Evolutionary conservation across 2,329 filamentous ascomycete genomes (phyloP), one percentile per base, ranked within the genome.

Genomic region (Pseudocercospora pini-densiflorae): DNA sequence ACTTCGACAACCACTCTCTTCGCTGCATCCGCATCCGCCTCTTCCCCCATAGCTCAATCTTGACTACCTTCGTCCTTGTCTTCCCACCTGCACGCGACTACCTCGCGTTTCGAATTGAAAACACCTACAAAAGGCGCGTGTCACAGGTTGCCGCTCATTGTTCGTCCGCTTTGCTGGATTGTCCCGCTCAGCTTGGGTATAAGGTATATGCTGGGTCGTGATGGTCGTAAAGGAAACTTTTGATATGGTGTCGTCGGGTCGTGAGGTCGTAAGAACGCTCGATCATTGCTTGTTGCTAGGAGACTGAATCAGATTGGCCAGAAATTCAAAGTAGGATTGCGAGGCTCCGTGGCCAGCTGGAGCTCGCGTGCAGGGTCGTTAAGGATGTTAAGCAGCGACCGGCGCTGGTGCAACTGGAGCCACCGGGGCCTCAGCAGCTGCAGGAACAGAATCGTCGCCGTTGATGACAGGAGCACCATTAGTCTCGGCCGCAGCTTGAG

Each of bases 401-500:
- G 82, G 74, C 31, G 82, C 78, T 67, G 82, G 77, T 66, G 80
- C 78, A 33, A 80, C 75, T 21, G 77, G 74, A 49, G 71, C 78
- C 64, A 79, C 74, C 61, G 77, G 72, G 67, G 82, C 80, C 61
- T 81, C 80, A 66, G 79, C 78, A 47, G 65, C 63, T 19, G 76
- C 74, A 59, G 72, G 68, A 62, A 74, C 73, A 53, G 73, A 70
- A 45, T 75, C 63, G 47, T 77, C 74, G 59, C 74, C 69, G 19
- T 79, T 76, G 19, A 70, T 65, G 14, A 61, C 66, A 36, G 76
- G 73, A 64, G 71, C 73, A 61, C 76, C 75, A 64, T 76, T 77
- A 61, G 76, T 63, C 43, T 77, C 74, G 55, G 73, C 68, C 16
- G 72, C 72, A 53, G 81, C 81, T 89, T 88, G 93, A 81, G 93